Conservation (phyloP, 768 basidiomycete species). For the Ephemerocybe angulata region DNA sequence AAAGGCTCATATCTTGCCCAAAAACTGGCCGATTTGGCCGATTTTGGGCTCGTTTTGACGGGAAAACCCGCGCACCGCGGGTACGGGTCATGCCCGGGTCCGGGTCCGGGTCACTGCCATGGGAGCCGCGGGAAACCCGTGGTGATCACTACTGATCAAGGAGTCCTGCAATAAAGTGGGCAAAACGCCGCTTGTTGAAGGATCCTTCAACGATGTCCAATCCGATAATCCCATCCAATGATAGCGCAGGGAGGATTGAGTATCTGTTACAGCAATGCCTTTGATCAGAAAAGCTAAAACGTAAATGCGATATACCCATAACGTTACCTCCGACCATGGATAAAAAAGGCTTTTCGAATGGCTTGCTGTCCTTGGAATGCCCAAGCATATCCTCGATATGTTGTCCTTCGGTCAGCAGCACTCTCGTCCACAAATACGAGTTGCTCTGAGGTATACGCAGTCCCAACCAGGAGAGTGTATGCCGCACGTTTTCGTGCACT, state of each 20-base stretch:
- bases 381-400: neutral
- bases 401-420: neutral
- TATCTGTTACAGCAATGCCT: too few species aligned
- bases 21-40: too few species aligned
- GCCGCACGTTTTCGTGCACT: neutral
- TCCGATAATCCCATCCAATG: neutral
- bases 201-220: neutral
- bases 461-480: neutral
- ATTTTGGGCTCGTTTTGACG: too few species aligned
- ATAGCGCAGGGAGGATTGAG: neutral
- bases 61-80: too few species aligned
- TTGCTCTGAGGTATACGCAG: neutral
- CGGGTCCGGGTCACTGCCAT: too few species aligned
- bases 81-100: too few species aligned
- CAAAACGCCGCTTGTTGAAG: neutral
- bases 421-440: neutral
- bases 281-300: too few species aligned
- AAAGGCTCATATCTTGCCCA: too few species aligned
- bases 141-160: too few species aligned
- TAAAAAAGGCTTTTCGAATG: neutral
- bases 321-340: neutral
- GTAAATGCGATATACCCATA: too few species aligned
- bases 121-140: too few species aligned
- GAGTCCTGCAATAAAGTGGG: slow-evolving; percentile 2
- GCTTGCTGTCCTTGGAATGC: neutral